Conservation (phyloP, 2,329 filamentous ascomycete genomes). For the Thelonectria rubi region DNA sequence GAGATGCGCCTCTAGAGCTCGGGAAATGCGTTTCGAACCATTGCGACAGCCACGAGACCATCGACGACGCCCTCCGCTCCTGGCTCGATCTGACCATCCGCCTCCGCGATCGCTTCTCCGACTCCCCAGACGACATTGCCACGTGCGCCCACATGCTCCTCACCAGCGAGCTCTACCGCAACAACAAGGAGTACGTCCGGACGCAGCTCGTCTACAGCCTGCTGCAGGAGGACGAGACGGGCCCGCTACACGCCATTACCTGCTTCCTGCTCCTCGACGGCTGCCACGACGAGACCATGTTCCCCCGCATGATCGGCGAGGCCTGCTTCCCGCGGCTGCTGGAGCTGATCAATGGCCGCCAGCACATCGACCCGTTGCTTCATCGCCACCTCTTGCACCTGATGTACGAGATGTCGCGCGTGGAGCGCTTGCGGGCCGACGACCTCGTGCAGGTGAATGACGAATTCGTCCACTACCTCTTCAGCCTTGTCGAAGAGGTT, state of each 20-base stretch:
- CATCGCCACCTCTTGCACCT: slow-evolving; percentile 86
- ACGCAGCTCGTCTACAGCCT: slow-evolving; percentile 93
- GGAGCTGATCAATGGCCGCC: slow-evolving; percentile 77
- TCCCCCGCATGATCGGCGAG: slow-evolving; percentile 87
- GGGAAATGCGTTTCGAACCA: slow-evolving; percentile 55
- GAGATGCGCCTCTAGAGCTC: slow-evolving; percentile 53
- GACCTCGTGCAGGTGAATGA: slow-evolving; percentile 84
- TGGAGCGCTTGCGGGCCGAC: slow-evolving; percentile 80
- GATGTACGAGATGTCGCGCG: slow-evolving; percentile 95
- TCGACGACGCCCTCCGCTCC: slow-evolving; percentile 86
- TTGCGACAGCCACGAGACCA: slow-evolving; percentile 63
- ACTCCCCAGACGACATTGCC: slow-evolving; percentile 80
- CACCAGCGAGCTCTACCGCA: slow-evolving; percentile 75
- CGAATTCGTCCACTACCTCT: slow-evolving; percentile 82
- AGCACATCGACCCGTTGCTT: slow-evolving; percentile 73
- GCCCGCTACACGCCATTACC: slow-evolving; percentile 81
- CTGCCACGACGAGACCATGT: slow-evolving; percentile 77
- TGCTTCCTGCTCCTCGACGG: slow-evolving; percentile 90
- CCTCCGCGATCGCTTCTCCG: slow-evolving; percentile 79
- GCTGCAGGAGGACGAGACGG: slow-evolving; percentile 85
- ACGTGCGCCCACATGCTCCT: slow-evolving; percentile 83
- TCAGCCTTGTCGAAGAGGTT: slow-evolving; percentile 86
- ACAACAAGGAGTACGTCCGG: slow-evolving; percentile 86
- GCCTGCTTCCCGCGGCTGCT: slow-evolving; percentile 85
- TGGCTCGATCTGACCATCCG: slow-evolving; percentile 83